These are phyloP conservation scores for Thielaviopsis ethacetica DNA, from an alignment of 2,329 filamentous ascomycete species.

Conservation along the genomic window DNA sequence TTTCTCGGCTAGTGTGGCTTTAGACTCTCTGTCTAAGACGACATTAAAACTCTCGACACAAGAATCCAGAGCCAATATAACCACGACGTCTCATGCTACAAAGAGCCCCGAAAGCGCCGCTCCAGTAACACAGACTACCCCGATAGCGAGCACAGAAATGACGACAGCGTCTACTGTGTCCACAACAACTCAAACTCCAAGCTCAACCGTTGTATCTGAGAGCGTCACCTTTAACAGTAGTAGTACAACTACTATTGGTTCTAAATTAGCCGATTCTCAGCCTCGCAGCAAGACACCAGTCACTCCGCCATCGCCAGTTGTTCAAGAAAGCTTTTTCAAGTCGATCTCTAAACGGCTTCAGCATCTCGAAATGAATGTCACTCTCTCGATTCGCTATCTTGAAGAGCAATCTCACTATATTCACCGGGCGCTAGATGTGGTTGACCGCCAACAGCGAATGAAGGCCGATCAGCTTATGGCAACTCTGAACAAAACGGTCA, in stretches of 20 bases:
- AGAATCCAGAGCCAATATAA: not conserved
- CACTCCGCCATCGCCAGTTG: constrained; percentile 52
- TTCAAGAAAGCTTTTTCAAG: constrained; percentile 97
- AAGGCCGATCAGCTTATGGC: constrained; percentile 72
- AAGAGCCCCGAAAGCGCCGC: not conserved
- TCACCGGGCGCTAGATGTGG: constrained; percentile 68
- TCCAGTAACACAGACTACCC: too few relatives aligned
- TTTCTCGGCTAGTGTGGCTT: not conserved
- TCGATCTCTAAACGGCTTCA: constrained; percentile 85
- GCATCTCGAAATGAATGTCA: constrained; percentile 81
- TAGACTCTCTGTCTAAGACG: not conserved
- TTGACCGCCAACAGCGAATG: constrained; percentile 74
- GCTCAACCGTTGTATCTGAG: not conserved
- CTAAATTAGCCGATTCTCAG: not conserved
- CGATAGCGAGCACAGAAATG: not conserved
- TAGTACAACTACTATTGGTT: constrained; percentile 23
- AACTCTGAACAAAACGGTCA: constrained; percentile 72
- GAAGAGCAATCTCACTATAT: constrained; percentile 88
- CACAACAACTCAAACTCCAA: not conserved
- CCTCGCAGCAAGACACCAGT: not conserved
- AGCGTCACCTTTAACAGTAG: constrained; percentile 16
- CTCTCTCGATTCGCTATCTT: constrained; percentile 85
- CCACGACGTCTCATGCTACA: not conserved
- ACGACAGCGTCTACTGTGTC: not conserved
- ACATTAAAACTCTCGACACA: not conserved